phyloP scores from a whole-genome alignment of 2,329 filamentous ascomycete genomes.

The Grosmannia clavigera region DNA sequence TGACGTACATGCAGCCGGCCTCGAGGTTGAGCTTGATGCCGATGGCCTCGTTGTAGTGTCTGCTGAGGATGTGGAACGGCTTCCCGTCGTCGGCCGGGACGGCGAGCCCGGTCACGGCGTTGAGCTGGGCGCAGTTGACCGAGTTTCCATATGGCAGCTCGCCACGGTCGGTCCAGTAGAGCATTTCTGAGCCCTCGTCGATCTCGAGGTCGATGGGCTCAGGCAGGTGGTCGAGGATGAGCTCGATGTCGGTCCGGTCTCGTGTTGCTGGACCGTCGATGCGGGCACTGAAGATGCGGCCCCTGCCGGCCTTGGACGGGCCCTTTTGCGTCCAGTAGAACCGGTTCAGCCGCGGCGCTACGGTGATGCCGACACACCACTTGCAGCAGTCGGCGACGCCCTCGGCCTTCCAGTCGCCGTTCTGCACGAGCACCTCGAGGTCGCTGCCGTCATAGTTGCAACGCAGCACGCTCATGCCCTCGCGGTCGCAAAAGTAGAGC shows the following conservation, averaged over 20 bases:
- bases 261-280: conserved; percentile 21
- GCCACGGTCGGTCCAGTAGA: conserved; percentile 52
- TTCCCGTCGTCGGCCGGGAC: not conserved
- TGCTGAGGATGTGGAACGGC: conserved; percentile 17
- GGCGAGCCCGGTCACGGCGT: conserved; percentile 8
- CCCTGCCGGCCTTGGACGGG: conserved; percentile 32
- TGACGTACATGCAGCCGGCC: conserved; percentile 24
- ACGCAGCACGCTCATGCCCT: conserved; percentile 28
- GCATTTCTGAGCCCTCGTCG: conserved; percentile 27
- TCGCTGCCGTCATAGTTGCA: conserved; percentile 26
- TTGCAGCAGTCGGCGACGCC: conserved; percentile 19
- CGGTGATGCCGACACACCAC: conserved; percentile 45
- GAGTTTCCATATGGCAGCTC: conserved; percentile 42
- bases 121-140: conserved; percentile 27
- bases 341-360: conserved; percentile 27
- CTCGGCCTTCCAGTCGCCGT: conserved; percentile 16
- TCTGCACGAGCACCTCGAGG: conserved; percentile 27
- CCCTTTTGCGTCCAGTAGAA: conserved; percentile 53
- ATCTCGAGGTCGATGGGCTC: conserved; percentile 47
- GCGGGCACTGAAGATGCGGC: conserved; percentile 38
- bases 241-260: conserved; percentile 26
- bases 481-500: conserved; percentile 31
- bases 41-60: conserved; percentile 33
- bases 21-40: conserved; percentile 27
- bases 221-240: conserved; percentile 31